phyloP scores from a whole-genome alignment of 2,329 filamentous ascomycete genomes.

The Calonectria crousiana region DNA sequence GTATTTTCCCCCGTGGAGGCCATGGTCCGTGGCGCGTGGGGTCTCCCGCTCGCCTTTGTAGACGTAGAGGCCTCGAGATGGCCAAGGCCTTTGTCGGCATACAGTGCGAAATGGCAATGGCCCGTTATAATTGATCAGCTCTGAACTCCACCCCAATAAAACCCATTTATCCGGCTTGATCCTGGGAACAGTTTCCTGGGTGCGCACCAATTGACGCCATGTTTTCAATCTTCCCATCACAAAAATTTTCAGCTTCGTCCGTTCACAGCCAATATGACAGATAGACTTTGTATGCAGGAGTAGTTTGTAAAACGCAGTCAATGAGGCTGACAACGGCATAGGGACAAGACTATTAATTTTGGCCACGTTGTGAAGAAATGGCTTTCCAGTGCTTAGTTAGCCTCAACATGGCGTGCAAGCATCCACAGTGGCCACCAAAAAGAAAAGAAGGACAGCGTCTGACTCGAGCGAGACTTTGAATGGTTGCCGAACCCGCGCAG shows the following conservation, averaged over 20 bases:
- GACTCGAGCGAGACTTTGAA: neutral
- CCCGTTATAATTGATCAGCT: constrained; percentile 1
- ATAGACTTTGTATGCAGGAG: neutral
- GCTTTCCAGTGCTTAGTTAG: neutral
- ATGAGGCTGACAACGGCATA: neutral
- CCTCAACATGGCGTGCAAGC: neutral
- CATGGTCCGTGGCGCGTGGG: constrained; percentile 9
- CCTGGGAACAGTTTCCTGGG: neutral
- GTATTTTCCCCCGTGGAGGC: constrained; percentile 20
- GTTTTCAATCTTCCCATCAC: neutral
- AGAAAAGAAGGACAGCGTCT: neutral
- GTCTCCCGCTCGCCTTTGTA: neutral
- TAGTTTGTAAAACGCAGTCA: neutral
- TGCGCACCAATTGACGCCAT: neutral
- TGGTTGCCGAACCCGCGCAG: neutral
- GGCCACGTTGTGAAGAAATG: neutral
- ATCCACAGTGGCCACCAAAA: neutral
- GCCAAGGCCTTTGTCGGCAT: neutral
- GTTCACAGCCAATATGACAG: neutral
- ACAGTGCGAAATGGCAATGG: neutral
- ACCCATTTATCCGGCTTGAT: constrained; percentile 1
- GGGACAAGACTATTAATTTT: neutral
- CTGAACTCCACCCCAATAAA: constrained; percentile 4
- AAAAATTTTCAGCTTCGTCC: neutral
- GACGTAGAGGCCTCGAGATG: neutral